These are phyloP conservation scores for Terfezia boudieri DNA, from an alignment of 495 filamentous ascomycete species.

Conservation along the genomic window DNA sequence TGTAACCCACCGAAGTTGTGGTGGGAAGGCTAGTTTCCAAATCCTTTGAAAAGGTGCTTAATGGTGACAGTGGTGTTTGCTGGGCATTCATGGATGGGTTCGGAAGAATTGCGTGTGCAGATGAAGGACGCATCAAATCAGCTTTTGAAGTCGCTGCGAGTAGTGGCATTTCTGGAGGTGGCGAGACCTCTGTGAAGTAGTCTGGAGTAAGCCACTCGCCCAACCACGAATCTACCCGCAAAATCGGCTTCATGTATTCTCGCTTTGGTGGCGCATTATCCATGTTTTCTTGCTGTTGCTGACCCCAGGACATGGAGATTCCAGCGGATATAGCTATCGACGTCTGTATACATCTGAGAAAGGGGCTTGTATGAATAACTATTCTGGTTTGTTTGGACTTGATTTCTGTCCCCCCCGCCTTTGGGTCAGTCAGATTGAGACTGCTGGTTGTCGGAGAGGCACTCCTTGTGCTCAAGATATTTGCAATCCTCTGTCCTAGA, in stretches of 20 bases:
- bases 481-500: conserved; percentile 57
- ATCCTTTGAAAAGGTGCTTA: background rate
- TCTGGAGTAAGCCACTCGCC: conserved; percentile 88
- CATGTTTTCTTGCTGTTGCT: conserved; percentile 1
- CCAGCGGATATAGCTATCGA: conserved; percentile 76
- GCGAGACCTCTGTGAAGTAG: conserved; percentile 81
- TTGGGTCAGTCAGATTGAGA: conserved; percentile 4
- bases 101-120: conserved; percentile 12
- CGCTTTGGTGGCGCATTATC: background rate
- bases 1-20: conserved; percentile 28
- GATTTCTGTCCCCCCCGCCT: conserved; percentile 6
- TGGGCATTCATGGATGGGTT: background rate
- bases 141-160: conserved; percentile 77
- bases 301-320: conserved; percentile 28
- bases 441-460: conserved; percentile 1
- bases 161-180: conserved; percentile 61
- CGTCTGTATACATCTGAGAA: conserved; percentile 79
- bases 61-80: conserved; percentile 4
- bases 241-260: conserved; percentile 28
- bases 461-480: conserved; percentile 34
- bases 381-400: conserved; percentile 46
- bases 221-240: conserved; percentile 77
- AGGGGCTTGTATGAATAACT: conserved; percentile 79
- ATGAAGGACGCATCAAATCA: conserved; percentile 29
- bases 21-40: conserved; percentile 2